A percentile compares a stretch with the other conserved stretches of the same genome.
These are phyloP conservation scores for Pseudopyrenochaeta lycopersici DNA, from an alignment of 2,329 filamentous ascomycete genomes.

Conservation along the genomic window DNA sequence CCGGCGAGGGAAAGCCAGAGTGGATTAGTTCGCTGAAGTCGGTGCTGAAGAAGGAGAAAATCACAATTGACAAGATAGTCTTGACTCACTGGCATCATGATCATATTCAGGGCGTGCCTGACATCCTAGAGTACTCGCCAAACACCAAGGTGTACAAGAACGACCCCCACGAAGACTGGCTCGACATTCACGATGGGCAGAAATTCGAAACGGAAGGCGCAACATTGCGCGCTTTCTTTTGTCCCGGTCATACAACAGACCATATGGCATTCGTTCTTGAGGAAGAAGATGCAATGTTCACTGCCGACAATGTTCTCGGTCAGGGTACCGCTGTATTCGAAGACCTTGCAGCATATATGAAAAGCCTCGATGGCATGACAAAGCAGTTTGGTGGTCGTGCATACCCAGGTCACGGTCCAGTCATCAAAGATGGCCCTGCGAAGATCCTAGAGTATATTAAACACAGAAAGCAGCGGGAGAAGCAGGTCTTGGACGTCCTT, in stretches of 20 bases:
- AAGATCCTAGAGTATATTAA: constrained; percentile 84
- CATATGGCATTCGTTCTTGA: constrained; percentile 81
- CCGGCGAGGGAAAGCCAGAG: constrained; percentile 78
- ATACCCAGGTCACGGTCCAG: constrained; percentile 88
- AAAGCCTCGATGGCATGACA: constrained; percentile 74
- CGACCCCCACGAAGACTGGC: constrained; percentile 61
- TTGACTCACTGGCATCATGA: constrained; percentile 95
- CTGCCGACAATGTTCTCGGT: constrained; percentile 87
- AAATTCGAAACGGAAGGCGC: constrained; percentile 67
- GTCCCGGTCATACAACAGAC: constrained; percentile 81
- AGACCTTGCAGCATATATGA: constrained; percentile 74
- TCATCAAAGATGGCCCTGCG: constrained; percentile 74
- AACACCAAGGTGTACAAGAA: constrained; percentile 72
- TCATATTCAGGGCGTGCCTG: constrained; percentile 78
- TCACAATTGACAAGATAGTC: constrained; percentile 73
- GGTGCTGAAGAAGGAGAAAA: constrained; percentile 73
- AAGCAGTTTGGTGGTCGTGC: constrained; percentile 71
- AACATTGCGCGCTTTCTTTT: constrained; percentile 72
- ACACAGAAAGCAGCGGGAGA: constrained; percentile 81
- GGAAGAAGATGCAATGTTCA: constrained; percentile 85
- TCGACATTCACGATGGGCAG: constrained; percentile 66
- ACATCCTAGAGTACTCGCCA: constrained; percentile 73
- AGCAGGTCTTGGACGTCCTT: constrained; percentile 49
- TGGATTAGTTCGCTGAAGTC: constrained; percentile 75
- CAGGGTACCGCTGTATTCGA: constrained; percentile 89